These are phyloP conservation scores for Teratosphaeria viscida DNA, from an alignment of 2,329 filamentous ascomycete species.

Conservation along the genomic window DNA sequence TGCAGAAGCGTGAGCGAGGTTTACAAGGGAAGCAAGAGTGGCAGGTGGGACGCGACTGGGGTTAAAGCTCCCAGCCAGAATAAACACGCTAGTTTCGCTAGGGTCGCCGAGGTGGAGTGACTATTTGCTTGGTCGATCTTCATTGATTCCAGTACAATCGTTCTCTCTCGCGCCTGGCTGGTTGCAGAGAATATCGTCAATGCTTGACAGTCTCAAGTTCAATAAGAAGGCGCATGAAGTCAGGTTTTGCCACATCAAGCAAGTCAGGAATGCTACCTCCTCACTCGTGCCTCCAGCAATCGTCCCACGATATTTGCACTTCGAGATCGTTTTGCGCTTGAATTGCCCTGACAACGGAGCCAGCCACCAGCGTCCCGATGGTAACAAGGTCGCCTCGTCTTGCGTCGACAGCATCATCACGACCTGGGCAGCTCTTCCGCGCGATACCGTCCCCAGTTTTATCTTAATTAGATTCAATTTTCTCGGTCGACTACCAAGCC, in stretches of 20 bases:
- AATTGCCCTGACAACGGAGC: neutral
- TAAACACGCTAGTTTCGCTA: neutral
- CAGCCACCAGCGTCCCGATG: neutral
- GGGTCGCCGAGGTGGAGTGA: neutral
- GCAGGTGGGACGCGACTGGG: neutral
- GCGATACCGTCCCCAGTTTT: too few species aligned
- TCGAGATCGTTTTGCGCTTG: neutral
- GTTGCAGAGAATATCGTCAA: too few species aligned
- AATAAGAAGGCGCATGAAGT: neutral
- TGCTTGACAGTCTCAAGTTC: too few species aligned
- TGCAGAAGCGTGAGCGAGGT: neutral
- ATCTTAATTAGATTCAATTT: too few species aligned
- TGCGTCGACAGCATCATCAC: neutral
- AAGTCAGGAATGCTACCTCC: neutral
- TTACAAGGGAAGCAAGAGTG: neutral
- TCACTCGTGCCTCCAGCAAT: neutral
- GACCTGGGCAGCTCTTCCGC: too few species aligned
- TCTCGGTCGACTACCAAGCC: too few species aligned
- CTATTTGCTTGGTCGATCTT: neutral
- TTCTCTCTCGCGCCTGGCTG: neutral
- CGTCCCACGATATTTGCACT: neutral
- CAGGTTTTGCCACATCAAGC: neutral
- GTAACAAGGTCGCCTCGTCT: neutral
- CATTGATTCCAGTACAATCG: neutral
- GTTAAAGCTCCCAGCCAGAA: neutral